Conservation (phyloP, 2,329 filamentous ascomycete species). For the Cryphonectria parasitica region DNA sequence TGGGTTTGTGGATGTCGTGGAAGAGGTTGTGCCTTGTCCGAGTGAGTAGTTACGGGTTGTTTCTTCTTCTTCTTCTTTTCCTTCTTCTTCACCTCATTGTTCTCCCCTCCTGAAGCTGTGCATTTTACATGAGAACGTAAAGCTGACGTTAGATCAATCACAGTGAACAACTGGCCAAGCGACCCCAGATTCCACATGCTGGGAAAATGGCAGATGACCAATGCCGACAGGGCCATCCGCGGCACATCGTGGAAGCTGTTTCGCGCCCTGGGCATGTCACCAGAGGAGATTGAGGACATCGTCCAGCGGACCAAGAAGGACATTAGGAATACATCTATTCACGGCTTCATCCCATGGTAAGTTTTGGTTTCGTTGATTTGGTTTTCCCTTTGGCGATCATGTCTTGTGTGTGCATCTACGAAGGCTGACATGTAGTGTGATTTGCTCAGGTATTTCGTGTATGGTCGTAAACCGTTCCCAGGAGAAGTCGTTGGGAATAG, state of each 20-base stretch:
- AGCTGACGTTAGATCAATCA: slow-evolving; percentile 27
- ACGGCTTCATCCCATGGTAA: slow-evolving; percentile 10
- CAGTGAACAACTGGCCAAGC: slow-evolving; percentile 39
- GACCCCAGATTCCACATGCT: slow-evolving; percentile 35
- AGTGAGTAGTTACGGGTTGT: slow-evolving; percentile 19
- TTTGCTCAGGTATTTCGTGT: slow-evolving; percentile 31
- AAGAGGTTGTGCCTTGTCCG: slow-evolving; percentile 32
- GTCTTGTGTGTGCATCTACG: slow-evolving; percentile 15
- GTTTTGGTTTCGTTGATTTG: not conserved
- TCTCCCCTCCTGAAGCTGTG: too few relatives aligned
- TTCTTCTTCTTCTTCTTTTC: too few relatives aligned
- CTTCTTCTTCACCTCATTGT: too few relatives aligned
- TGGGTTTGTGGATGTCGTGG: slow-evolving; percentile 38
- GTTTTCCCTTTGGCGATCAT: slow-evolving; percentile 12
- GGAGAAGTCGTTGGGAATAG: not conserved
- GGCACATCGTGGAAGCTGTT: slow-evolving; percentile 36
- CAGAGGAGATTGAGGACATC: slow-evolving; percentile 34
- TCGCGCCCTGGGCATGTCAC: slow-evolving; percentile 35
- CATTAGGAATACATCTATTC: slow-evolving; percentile 22
- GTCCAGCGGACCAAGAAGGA: slow-evolving; percentile 31
- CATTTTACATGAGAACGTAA: too few relatives aligned
- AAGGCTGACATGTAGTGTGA: not conserved
- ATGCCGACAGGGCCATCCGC: slow-evolving; percentile 36
- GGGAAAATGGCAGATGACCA: slow-evolving; percentile 37
- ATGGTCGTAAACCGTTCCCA: slow-evolving; percentile 26